Percentiles rank a stretch among this genome's conserved stretches.
Evolutionary conservation across 805 yeast genomes (phyloP).

Genomic region (Lipomyces sp.): DNA sequence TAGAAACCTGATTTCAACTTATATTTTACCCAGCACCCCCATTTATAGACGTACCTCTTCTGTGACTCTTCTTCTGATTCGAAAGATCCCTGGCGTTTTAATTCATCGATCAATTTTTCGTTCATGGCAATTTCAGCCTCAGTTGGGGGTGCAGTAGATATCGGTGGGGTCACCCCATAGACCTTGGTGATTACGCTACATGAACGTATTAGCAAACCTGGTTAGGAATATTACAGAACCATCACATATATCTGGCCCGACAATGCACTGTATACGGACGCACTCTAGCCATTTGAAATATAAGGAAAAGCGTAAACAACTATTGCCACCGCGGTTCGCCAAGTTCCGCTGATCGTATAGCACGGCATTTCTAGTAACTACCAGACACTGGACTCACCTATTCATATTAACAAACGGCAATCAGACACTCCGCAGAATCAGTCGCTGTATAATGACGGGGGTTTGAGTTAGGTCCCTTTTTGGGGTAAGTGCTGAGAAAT

Average conservation of each 20-base stretch:
- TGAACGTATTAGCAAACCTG: neutral
- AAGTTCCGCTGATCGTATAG: neutral
- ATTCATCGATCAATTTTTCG: conserved; percentile 74
- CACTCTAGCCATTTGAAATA: neutral
- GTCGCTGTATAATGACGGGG: neutral
- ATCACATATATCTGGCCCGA: neutral
- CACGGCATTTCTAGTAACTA: neutral
- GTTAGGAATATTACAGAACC: neutral
- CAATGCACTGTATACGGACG: neutral
- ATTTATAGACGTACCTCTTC: conserved; percentile 47
- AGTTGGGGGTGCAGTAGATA: conserved; percentile 83
- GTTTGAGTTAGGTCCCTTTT: no score
- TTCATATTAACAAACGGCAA: neutral
- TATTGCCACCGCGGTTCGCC: neutral
- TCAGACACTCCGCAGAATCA: neutral
- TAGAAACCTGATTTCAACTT: neutral
- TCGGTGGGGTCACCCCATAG: conserved; percentile 81
- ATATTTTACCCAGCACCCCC: neutral
- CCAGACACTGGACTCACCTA: neutral
- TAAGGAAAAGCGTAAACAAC: neutral
- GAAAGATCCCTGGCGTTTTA: conserved; percentile 83
- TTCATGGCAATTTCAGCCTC: conserved; percentile 77
- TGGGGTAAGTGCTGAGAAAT: no score
- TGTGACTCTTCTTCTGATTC: conserved; percentile 84
- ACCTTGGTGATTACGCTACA: conserved; percentile 25